Evolutionary conservation across 2,329 filamentous ascomycete genomes (phyloP), one percentile per base, ranked within the genome.

Genomic region (Sporothrix pseudoabietina): DNA sequence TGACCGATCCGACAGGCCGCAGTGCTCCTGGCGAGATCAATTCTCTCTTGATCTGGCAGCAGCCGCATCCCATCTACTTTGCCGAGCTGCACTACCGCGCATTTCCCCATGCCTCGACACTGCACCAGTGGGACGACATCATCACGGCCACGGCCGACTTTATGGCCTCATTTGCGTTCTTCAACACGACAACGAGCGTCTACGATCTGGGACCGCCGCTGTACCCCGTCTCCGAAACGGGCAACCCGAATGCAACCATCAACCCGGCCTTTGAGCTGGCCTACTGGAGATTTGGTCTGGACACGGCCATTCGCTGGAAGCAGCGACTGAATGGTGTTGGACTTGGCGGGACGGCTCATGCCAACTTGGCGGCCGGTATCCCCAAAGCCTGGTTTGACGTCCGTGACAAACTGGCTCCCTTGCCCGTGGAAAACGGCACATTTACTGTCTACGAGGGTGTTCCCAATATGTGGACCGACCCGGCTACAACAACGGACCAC

Each of bases 11-110:
- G 0, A 84, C 83, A 0, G 86, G 87, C 35, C 82, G 85, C 12
- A 86, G 84, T 65, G 86, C 87, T 1, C 87, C 88, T 0, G 88
- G 88, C 1, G 85, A 88, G 75, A 89, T 90, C 77, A 90, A 90
- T 78, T 85, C 84, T 10, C 80, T 90, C 1, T 80, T 90, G 3
- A 86, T 89, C 73, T 90, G 88, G 88, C 88, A 90, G 76, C 88
- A 89, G 76, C 87, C 87, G 8, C 88, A 90, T 77, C 83, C 85
- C 0, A 86, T 89, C 82, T 88, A 87, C 77, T 87, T 89, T 76
- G 88, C 88, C 0, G 87, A 89, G 78, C 79, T 85, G 22, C 85
- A 88, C 77, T 89, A 86, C 76, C 82, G 85, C 30, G 82, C 82
- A 0, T 84, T 81, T 71, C 83, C 85, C 0, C 82, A 79, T 8